These are phyloP conservation scores for Cryphonectria carpinicola DNA, from an alignment of 2,329 filamentous ascomycete genomes.

Conservation along the genomic window DNA sequence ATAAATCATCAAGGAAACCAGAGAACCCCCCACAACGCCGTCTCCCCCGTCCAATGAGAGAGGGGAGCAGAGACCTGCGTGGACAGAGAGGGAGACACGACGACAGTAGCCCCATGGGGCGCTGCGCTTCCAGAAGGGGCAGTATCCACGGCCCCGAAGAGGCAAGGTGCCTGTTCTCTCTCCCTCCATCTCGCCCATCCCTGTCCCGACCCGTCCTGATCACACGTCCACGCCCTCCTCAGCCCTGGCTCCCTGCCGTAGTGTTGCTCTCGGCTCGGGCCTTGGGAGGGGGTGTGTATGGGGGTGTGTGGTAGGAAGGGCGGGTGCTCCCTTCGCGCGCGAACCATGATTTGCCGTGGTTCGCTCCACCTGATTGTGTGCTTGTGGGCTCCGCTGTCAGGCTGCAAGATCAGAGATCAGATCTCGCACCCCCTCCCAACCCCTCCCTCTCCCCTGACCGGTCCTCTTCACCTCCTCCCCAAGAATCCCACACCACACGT, in stretches of 20 bases:
- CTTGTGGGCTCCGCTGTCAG: slow-evolving; percentile 6
- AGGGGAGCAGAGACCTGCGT: background rate
- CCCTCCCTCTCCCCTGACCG: slow-evolving; percentile 13
- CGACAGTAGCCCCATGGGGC: slow-evolving; percentile 20
- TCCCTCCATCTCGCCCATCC: slow-evolving; percentile 20
- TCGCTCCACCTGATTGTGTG: slow-evolving; percentile 5
- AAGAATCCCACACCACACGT: slow-evolving; percentile 27
- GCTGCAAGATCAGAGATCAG: slow-evolving; percentile 21
- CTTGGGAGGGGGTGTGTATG: slow-evolving; percentile 12
- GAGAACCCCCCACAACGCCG: slow-evolving; percentile 19
- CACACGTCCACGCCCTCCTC: slow-evolving; percentile 6
- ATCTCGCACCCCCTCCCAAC: slow-evolving; percentile 7
- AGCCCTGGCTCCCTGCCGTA: slow-evolving; percentile 18
- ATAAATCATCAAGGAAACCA: slow-evolving; percentile 22
- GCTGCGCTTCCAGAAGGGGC: slow-evolving; percentile 40
- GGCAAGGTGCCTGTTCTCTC: slow-evolving; percentile 37
- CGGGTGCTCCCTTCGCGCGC: slow-evolving; percentile 23
- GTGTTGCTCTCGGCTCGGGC: slow-evolving; percentile 28
- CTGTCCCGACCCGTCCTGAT: slow-evolving; percentile 17
- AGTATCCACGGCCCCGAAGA: slow-evolving; percentile 42
- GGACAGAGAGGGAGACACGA: background rate
- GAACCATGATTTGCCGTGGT: slow-evolving; percentile 27
- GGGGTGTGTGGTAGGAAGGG: slow-evolving; percentile 15
- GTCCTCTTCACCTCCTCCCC: background rate
- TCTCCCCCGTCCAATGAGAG: slow-evolving; percentile 27